Evolutionary conservation across 352 stramenopile genomes (phyloP).

Genomic region (Globisporangium spiculum): DNA sequence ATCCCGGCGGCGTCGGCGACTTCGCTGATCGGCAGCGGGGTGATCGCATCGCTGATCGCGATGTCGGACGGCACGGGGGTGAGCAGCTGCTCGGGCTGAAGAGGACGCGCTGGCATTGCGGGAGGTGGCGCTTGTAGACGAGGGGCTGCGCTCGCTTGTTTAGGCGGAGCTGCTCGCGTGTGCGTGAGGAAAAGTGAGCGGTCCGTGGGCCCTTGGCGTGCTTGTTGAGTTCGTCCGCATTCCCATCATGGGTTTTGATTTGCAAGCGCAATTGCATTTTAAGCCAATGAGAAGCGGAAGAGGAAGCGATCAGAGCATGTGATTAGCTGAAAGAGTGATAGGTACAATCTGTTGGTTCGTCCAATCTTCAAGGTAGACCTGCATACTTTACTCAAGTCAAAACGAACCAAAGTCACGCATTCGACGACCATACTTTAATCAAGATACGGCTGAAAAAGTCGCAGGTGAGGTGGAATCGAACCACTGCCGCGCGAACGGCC

Average conservation of each 20-base stretch:
- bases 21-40: conserved; percentile 61
- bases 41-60: conserved; percentile 73
- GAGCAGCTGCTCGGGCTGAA: conserved; percentile 59
- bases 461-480: conserved; percentile 91
- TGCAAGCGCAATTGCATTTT: background rate
- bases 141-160: background rate
- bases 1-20: conserved; percentile 66
- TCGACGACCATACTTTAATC: background rate
- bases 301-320: background rate
- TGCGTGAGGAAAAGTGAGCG: background rate
- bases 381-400: background rate
- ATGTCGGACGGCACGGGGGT: conserved; percentile 79
- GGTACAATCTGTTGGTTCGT: conserved; percentile 1
- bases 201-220: background rate
- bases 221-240: conserved; percentile 24
- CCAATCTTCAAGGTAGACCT: background rate
- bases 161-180: background rate
- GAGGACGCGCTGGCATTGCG: conserved; percentile 29
- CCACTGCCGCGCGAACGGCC: conserved; percentile 86
- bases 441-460: conserved; percentile 34
- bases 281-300: background rate
- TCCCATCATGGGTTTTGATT: conserved; percentile 13
- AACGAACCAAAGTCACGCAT: background rate
- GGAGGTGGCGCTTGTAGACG: background rate
- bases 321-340: conserved; percentile 1